A percentile compares a stretch with the other conserved stretches of the same genome.
Evolutionary conservation across 306 rosid genomes (phyloP).

Genomic region (Ceratonia siliqua): DNA sequence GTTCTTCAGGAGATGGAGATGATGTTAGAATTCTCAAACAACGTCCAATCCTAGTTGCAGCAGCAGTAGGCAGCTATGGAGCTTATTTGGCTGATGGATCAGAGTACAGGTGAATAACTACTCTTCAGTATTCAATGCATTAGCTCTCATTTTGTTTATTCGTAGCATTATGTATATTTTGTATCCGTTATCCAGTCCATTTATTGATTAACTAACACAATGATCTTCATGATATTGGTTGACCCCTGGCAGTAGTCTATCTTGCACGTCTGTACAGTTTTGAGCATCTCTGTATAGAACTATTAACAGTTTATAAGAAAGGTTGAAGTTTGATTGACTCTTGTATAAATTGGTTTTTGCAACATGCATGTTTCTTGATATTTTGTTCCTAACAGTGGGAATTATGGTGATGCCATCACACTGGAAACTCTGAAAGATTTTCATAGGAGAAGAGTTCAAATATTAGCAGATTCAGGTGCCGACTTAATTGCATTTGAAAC

Average conservation of each 20-base stretch:
- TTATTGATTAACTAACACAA: background rate
- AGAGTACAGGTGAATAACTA: conserved; percentile 56
- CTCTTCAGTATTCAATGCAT: conserved; percentile 17
- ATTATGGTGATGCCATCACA: conserved; percentile 52
- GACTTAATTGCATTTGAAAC: conserved; percentile 67
- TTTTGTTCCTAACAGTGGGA: conserved; percentile 44
- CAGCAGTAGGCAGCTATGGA: conserved; percentile 64
- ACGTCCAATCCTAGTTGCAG: conserved; percentile 51
- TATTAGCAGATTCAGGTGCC: conserved; percentile 56
- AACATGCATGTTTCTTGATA: conserved; percentile 8
- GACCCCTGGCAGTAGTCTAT: background rate
- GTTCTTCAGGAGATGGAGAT: conserved; percentile 26
- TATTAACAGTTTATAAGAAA: background rate
- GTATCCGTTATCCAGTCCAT: conserved; percentile 7
- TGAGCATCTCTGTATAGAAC: conserved; percentile 4
- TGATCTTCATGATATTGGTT: conserved; percentile 11
- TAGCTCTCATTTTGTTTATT: conserved; percentile 8
- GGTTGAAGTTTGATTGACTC: conserved; percentile 9
- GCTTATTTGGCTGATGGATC: conserved; percentile 70
- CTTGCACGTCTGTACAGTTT: background rate
- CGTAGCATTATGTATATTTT: conserved; percentile 17
- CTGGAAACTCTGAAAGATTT: conserved; percentile 46
- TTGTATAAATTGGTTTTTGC: background rate
- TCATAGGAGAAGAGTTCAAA: conserved; percentile 64
- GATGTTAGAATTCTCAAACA: conserved; percentile 41